Evolutionary conservation across 768 basidiomycete species (phyloP).

Genomic region (Hericium coralloides): DNA sequence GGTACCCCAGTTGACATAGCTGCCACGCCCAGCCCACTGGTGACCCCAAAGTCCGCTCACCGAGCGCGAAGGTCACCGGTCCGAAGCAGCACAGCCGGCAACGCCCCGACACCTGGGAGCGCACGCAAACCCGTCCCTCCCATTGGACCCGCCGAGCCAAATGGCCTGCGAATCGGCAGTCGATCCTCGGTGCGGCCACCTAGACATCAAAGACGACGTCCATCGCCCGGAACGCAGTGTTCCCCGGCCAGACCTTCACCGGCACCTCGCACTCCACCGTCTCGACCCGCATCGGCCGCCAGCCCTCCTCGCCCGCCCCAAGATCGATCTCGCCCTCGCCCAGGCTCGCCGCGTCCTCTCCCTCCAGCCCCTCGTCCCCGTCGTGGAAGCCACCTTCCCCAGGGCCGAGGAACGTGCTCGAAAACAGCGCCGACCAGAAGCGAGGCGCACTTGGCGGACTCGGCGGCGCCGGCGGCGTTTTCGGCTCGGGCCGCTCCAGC

Average conservation of each 20-base stretch:
- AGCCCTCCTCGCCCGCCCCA: slow-evolving; percentile 31
- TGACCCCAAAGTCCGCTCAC: too few species aligned
- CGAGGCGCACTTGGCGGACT: neutral
- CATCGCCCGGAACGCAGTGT: slow-evolving; percentile 75
- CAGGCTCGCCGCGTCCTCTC: slow-evolving; percentile 9
- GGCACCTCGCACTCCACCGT: slow-evolving; percentile 94
- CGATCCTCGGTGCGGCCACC: neutral
- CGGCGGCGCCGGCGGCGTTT: slow-evolving; percentile 5
- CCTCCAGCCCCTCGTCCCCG: slow-evolving; percentile 37
- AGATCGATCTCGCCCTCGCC: slow-evolving; percentile 19
- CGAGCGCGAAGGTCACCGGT: too few species aligned
- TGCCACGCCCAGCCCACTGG: too few species aligned
- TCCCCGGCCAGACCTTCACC: slow-evolving; percentile 80
- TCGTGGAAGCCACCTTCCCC: slow-evolving; percentile 49
- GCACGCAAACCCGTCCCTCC: too few species aligned
- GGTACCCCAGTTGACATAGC: too few species aligned
- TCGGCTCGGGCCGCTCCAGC: slow-evolving; percentile 35
- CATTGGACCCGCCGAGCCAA: neutral
- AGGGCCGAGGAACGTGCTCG: slow-evolving; percentile 29
- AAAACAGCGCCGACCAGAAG: slow-evolving; percentile 35
- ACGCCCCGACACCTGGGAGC: neutral
- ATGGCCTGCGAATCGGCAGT: neutral
- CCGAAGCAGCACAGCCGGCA: too few species aligned
- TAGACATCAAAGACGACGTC: slow-evolving; percentile 74
- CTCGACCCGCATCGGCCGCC: slow-evolving; percentile 66